These are phyloP conservation scores for Pichia sorboxylosa DNA, from an alignment of 1,139 yeast genomes.

Conservation along the genomic window DNA sequence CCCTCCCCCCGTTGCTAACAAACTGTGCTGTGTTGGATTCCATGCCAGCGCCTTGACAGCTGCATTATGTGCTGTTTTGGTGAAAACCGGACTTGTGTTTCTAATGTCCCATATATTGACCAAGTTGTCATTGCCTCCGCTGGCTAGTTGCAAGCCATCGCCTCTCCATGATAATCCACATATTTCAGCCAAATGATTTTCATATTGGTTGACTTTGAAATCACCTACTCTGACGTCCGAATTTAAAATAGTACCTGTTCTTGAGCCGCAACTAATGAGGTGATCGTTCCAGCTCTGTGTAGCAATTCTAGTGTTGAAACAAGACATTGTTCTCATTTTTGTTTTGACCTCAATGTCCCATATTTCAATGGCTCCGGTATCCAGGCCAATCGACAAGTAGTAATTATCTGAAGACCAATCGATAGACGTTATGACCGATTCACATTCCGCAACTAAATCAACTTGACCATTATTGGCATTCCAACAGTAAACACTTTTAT, in stretches of 20 bases:
- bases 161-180: conserved; percentile 83
- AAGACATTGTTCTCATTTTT: conserved; percentile 63
- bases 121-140: conserved; percentile 91
- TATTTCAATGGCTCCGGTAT: conserved; percentile 77
- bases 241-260: conserved; percentile 74
- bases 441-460: conserved; percentile 49
- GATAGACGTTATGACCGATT: conserved; percentile 55
- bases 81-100: conserved; percentile 53
- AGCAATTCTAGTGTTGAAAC: conserved; percentile 55
- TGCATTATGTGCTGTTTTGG: conserved; percentile 75
- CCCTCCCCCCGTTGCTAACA: conserved; percentile 95
- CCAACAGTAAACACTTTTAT: conserved; percentile 81
- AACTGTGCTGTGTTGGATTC: conserved; percentile 80
- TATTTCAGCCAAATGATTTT: conserved; percentile 74
- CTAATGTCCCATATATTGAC: conserved; percentile 95
- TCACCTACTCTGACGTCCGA: conserved; percentile 86
- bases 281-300: conserved; percentile 82
- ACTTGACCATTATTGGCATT: conserved; percentile 81
- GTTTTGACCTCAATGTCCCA: conserved; percentile 84
- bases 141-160: conserved; percentile 79
- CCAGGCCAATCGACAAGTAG: conserved; percentile 74
- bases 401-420: conserved; percentile 91
- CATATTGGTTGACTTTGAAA: conserved; percentile 53
- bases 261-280: conserved; percentile 68
- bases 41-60: conserved; percentile 94